Base-by-base conservation (phyloP, 169 alveolate species). In the Plasmodium adleri region DNA sequence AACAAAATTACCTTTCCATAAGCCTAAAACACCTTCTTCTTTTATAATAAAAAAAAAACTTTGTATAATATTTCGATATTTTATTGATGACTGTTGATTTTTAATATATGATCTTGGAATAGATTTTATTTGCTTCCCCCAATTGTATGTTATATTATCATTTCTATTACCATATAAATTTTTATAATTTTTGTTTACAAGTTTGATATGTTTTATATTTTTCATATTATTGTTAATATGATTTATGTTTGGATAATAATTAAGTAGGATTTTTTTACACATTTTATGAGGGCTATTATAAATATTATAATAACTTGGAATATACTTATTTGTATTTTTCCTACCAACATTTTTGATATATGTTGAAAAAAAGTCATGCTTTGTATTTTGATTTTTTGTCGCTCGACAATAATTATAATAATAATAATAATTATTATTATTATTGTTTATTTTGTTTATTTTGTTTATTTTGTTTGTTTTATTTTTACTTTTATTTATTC, bases 1-100 rank as follows among this genome's bases (percentile, higher is more conserved):
- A 54, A 94, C 94, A 56, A 93, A 74, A 80, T 96, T 96, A 13
- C 98, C 98, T 58, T 94, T 91, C 98, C 98, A 96, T 39, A 96
- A 83, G 1, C 97, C 98, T 49, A 54, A 39, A 1, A 94, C 3
- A 1, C 98, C 98, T 60, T 96, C 98, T 73, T 96, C 98, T 56
- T 88, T 78, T 3, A 95, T 73, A 47, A 96, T 94, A 45, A 90
- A 92, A 32, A 93, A 80, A 10, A 95, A 83, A 5, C 96, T 92
- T 56, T 90, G 90, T 2, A 92, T 12, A 22, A 95, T 91, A 13
- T 94, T 95, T 24, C 78, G 76, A 83, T 95, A 95, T 80, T 95
- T 95, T 5, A 39, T 39, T 39, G 47, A 39, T 39, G 47, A 0
- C 9, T 39, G 10, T 5, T 5, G 47, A 39, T 39, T 39, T 39